These are phyloP conservation scores for Quercus ilex DNA, from an alignment of 306 rosid species.

Conservation along the genomic window DNA sequence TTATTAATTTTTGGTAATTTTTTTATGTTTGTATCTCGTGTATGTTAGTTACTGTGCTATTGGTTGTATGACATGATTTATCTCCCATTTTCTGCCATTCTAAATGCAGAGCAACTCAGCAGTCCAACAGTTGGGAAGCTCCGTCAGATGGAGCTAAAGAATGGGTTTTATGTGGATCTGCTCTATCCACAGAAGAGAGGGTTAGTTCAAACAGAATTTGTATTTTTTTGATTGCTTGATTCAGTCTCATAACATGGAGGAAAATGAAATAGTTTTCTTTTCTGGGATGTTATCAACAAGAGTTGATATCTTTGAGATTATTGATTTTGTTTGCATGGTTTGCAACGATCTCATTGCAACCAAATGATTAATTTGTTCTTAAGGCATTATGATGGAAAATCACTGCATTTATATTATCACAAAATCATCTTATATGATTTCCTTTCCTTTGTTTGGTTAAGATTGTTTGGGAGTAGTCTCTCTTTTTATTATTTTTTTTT, in stretches of 20 bases:
- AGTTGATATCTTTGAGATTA: not conserved
- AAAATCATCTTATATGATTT: not conserved
- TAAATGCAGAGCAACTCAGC: too few relatives aligned
- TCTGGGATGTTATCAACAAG: not conserved
- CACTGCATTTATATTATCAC: not conserved
- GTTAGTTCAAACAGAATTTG: constrained; percentile 28
- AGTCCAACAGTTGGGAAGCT: too few relatives aligned
- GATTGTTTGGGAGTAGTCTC: not conserved
- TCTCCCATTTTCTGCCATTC: too few relatives aligned
- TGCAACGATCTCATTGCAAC: not conserved
- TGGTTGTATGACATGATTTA: too few relatives aligned
- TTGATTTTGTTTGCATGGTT: not conserved
- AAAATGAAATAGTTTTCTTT: not conserved
- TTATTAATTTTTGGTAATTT: too few relatives aligned
- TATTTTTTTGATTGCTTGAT: not conserved
- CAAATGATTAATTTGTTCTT: not conserved
- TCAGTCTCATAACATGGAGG: not conserved
- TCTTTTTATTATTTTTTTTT: too few relatives aligned
- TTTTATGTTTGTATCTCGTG: too few relatives aligned
- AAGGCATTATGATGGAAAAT: not conserved
- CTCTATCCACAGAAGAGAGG: too few relatives aligned
- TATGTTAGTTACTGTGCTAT: too few relatives aligned
- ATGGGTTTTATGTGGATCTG: too few relatives aligned
- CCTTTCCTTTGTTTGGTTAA: not conserved
- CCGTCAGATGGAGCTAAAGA: too few relatives aligned